Conservation (phyloP, 257 asterid genomes). For the Nicotiana tomentosiformis region DNA sequence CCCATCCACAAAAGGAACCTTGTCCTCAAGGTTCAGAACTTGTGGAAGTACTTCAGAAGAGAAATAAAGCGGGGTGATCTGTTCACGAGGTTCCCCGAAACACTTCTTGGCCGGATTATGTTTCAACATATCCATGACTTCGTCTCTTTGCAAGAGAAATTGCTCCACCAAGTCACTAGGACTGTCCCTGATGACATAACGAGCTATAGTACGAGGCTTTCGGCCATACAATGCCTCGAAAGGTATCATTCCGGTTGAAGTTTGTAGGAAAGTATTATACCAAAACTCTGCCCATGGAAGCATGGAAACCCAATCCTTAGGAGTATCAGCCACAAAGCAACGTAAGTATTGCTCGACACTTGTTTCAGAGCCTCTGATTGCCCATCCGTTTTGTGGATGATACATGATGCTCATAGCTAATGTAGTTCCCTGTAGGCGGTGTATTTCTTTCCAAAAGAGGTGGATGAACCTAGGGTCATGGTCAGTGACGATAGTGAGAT, state of each 20-base stretch:
- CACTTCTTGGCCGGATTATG: background rate
- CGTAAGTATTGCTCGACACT: background rate
- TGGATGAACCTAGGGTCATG: background rate
- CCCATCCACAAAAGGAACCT: too few species aligned
- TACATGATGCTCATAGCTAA: background rate
- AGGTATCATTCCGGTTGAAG: background rate
- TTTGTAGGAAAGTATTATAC: background rate
- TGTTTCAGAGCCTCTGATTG: background rate
- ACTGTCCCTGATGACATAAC: too few species aligned
- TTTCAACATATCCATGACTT: background rate
- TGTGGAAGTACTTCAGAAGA: too few species aligned
- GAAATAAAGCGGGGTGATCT: too few species aligned
- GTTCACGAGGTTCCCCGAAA: too few species aligned
- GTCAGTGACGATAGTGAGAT: background rate
- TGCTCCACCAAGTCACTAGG: background rate
- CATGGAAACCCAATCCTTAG: background rate
- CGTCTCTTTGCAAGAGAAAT: background rate
- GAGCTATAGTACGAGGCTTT: background rate
- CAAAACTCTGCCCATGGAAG: background rate
- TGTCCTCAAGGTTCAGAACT: too few species aligned
- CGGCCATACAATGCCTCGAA: background rate
- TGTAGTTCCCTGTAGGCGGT: background rate
- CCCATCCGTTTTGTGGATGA: background rate
- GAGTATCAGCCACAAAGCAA: background rate
- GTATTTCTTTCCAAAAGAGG: background rate